phyloP scores from a whole-genome alignment of 306 rosid species.

The Cajanus cajan region DNA sequence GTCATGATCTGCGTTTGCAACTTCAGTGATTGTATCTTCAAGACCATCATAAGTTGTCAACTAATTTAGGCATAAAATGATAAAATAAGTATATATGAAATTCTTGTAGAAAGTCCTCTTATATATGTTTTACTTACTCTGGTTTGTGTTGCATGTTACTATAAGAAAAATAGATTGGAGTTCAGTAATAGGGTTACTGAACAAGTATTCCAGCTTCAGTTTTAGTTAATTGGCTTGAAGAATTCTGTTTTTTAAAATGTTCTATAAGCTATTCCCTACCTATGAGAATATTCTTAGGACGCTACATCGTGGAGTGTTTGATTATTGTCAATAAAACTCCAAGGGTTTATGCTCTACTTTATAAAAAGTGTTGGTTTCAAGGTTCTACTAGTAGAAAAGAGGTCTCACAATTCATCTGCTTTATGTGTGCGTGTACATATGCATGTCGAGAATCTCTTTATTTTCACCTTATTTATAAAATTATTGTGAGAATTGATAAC shows the following conservation, averaged over 20 bases:
- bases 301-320: neutral
- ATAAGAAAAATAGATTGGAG: neutral
- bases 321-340: neutral
- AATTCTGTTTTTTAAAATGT: too few relatives aligned
- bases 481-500: neutral
- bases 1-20: neutral
- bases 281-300: neutral
- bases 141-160: neutral
- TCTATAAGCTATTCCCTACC: neutral
- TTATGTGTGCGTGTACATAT: too few relatives aligned
- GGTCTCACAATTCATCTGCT: neutral
- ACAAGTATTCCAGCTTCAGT: neutral
- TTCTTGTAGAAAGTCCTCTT: neutral
- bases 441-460: too few relatives aligned
- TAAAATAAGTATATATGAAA: neutral
- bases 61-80: neutral
- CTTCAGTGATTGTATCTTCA: neutral
- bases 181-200: neutral
- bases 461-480: too few relatives aligned
- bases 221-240: neutral
- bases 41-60: neutral
- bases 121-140: neutral
- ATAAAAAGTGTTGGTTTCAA: neutral
- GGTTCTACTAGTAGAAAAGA: neutral
- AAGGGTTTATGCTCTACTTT: neutral